Evolutionary conservation across 108 stramenopile genomes (phyloP), one percentile per base, ranked within the genome.

Genomic region (Skeletonema marinoi): DNA sequence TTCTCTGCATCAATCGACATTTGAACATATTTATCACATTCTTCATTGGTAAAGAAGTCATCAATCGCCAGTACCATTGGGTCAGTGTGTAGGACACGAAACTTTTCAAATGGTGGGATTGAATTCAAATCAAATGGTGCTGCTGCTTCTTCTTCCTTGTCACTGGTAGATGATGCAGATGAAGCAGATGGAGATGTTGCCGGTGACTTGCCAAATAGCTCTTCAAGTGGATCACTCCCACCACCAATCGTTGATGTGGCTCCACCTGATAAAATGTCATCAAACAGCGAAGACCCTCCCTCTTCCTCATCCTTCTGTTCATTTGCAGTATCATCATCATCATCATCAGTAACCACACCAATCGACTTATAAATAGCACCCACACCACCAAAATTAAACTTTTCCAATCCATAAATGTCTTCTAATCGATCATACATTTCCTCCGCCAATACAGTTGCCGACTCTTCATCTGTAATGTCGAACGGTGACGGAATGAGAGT

Each of bases 391-490:
- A 86, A 90, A 64, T 95, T 95, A 81, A 95, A 95, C 60, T 86
- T 72, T 9, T 65, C 70, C 69, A 95, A 89, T 48, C 93, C 93
- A 78, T 95, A 95, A 61, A 95, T 95, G 31, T 90, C 88, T 29
- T 86, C 88, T 70, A 95, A 63, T 42, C 93, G 87, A 69, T 95
- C 87, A 75, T 92, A 95, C 35, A 95, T 83, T 78, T 95, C 93
- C 38, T 66, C 74, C 3, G 89, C 73, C 25, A 95, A 65, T 2
- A 60, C 60, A 36, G 80, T 80, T 2, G 72, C 73, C 19, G 35
- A 30, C 1, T 81, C 61, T 60, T 73, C 60, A n/a, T 76, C 19
- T 8, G 41, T 35, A 1, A 50, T 62, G 19, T 85, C 78, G 1
- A 2, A 67, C 1, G 82, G 77, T 35, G 85, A 70, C 10, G 86